Evolutionary conservation across 306 rosid species (phyloP).

Genomic region (Carpinus fangiana): DNA sequence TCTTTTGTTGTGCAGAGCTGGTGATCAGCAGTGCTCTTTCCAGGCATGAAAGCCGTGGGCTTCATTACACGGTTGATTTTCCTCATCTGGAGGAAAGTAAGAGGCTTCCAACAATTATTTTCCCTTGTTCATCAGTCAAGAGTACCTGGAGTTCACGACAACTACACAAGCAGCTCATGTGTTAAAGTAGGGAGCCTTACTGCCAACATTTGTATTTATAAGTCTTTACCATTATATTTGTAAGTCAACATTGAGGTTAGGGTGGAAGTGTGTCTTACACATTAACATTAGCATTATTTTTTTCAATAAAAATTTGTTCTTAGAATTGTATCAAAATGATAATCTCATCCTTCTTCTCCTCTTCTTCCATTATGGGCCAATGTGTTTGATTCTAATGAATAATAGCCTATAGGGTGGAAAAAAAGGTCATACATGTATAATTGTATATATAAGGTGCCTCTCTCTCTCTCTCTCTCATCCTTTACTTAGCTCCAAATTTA

Average conservation of each 20-base stretch:
- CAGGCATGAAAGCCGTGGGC: conserved; percentile 90
- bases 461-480: background rate
- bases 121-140: conserved; percentile 62
- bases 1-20: conserved; percentile 84
- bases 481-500: background rate
- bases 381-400: background rate
- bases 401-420: too few species aligned
- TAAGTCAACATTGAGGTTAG: conserved; percentile 1
- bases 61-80: conserved; percentile 87
- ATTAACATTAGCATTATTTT: background rate
- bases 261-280: background rate
- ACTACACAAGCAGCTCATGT: conserved; percentile 64
- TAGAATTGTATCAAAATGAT: background rate
- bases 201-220: conserved; percentile 12
- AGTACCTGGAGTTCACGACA: conserved; percentile 81
- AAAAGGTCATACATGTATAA: too few species aligned
- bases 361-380: background rate
- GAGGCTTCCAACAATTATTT: conserved; percentile 90
- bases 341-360: background rate
- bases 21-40: conserved; percentile 90
- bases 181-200: conserved; percentile 16
- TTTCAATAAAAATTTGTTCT: background rate
- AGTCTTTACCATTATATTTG: conserved; percentile 8
- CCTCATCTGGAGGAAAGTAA: conserved; percentile 81
- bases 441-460: too few species aligned